Evolutionary conservation across 305 asterid genomes (phyloP), one percentile per base, ranked within the genome.

Genomic region (Caryopteris hybrid): DNA sequence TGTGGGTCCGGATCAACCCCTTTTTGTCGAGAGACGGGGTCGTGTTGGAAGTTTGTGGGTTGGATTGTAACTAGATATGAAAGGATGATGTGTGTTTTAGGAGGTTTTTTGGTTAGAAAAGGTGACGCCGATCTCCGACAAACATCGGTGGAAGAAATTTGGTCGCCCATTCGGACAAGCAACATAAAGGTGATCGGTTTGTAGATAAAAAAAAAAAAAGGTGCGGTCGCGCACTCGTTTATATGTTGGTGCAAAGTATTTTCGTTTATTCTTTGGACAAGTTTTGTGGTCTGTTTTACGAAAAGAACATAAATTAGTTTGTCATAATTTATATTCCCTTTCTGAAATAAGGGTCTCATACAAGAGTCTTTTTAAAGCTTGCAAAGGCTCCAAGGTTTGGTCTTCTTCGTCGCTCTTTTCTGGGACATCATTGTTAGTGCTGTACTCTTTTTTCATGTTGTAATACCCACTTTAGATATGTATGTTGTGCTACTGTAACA

Each of bases 1-100:
- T 92, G 47, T 92, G 98, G 98, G 98, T 92, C 13, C 83, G 98
- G 36, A 76, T 92, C 77, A 90, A 92, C 78, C 98, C 98, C 0
- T 92, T 92, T 36, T 51, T 86, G 71, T 27, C 82, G 0, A 83
- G 78, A 64, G 87, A 64, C 20, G 98, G 98, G 13, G 73, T 86
- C 13, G 85, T 82, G 25, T 69, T 91, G 65, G 96, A 91, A 75
- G 85, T 87, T 17, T 91, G 98, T 73, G 98, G 95, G 63, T 79
- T 91, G 89, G 89, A 91, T 72, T 91, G 98, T 78, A 78, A 77
- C 71, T 91, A 81, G 85, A 59, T 68, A 53, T 55, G 68, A 6
- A 64, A n/a, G 23, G 70, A 60, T 67, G 1, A 61, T 55, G 6
- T 33, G 4, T 33, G 2, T 41, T 51, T 66, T 69, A 65, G 77